phyloP scores from a whole-genome alignment of 352 stramenopile species.

The Peronospora destructor region DNA sequence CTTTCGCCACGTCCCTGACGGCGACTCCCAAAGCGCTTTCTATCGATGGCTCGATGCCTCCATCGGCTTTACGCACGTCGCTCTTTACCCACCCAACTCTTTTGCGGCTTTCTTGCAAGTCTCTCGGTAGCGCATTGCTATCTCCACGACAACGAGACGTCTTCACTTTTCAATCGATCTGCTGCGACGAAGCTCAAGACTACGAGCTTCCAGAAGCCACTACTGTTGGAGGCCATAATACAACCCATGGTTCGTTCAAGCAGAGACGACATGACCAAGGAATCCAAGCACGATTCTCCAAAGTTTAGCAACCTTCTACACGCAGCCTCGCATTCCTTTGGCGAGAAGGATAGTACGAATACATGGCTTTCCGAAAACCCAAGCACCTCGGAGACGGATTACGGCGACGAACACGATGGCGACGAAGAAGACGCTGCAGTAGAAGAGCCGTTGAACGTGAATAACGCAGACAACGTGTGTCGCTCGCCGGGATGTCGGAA shows the following conservation, averaged over 20 bases:
- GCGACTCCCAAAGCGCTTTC: conserved; percentile 26
- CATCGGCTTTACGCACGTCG: conserved; percentile 31
- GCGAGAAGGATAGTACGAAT: conserved; percentile 5
- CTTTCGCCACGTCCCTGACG: conserved; percentile 18
- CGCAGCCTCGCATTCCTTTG: conserved; percentile 14
- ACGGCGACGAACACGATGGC: conserved; percentile 14
- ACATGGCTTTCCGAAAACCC: conserved; percentile 9
- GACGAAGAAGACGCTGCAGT: conserved; percentile 15
- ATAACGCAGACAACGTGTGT: conserved; percentile 6
- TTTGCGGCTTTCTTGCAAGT: conserved; percentile 34
- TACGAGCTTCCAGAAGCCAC: conserved; percentile 8
- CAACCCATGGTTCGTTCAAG: conserved; percentile 4
- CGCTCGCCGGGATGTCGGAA: conserved; percentile 29
- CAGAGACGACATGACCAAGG: neutral
- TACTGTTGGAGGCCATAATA: neutral
- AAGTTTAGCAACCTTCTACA: conserved; percentile 25
- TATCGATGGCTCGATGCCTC: conserved; percentile 14
- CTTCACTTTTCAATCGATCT: conserved; percentile 18
- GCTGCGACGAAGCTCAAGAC: conserved; percentile 3
- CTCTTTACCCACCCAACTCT: conserved; percentile 7
- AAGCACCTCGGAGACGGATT: conserved; percentile 27
- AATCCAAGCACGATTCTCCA: conserved; percentile 7
- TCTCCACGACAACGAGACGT: neutral
- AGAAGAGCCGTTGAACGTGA: conserved; percentile 4
- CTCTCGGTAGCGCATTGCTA: conserved; percentile 9